Base-by-base conservation (phyloP, 306 rosid genomes). In the Ormosia semicastrata region DNA sequence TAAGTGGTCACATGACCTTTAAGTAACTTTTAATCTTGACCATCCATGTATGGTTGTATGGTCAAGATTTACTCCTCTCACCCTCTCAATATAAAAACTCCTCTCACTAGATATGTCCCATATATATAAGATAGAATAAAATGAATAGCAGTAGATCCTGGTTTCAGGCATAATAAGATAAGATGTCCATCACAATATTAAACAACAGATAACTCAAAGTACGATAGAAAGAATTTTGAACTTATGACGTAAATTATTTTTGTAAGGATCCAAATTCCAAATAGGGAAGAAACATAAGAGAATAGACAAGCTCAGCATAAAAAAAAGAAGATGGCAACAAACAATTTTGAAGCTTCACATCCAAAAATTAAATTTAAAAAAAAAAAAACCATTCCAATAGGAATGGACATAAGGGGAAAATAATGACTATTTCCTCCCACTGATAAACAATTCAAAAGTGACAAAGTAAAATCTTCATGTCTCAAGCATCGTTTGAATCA, bases 291-390 rank as follows among this genome's bases (percentile, higher is more conserved):
- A 44, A 8, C 62, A 47, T 17, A 43, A 43, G 12, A 66, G 59
- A 72, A 56, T 11, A 58, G 52, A 58, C 11, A n/a, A 39, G 39
- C 56, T 63, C 77, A 59, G 9, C n/a, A 54, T 39, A 12, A 46
- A 54, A 72, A 72, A 80, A 39, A 65, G 17, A 80, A 41, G 64
- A 71, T 71, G 40, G 58, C 36, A 81, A 15, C 71, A 56, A 54
- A 65, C 12, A 77, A 56, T 17, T 78, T 44, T 44, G 50, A 69
- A 44, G 60, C 50, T 79, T 41, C 12, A 4, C 34, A 56, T 52
- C 63, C 71, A 78, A 59, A 37, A 68, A 44, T 29, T 29, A 5
- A 41, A 76, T 46, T 24, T 24, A 57, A 53, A 34, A 3, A n/a
- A 46, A 43, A 32, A 5, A 24, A 63, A 18, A 80, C 7, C 46